Evolutionary conservation across 306 rosid species (phyloP), one percentile per base, ranked within the genome.

Genomic region (apple (Malus domestica)): DNA sequence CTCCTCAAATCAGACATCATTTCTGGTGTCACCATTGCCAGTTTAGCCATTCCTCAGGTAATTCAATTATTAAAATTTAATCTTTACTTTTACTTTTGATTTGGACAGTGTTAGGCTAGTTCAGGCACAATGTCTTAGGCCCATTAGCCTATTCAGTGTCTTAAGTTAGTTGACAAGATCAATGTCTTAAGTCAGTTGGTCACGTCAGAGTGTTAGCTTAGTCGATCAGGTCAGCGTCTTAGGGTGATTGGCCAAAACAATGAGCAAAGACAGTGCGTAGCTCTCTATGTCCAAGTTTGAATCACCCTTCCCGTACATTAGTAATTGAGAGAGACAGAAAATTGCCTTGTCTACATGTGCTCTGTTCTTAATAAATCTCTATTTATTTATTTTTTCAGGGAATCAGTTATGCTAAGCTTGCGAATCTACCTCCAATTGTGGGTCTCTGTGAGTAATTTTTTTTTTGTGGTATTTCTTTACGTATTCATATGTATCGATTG

Each of bases 41-140:
- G 97, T 79, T 85, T 95, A 62, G 97, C 99, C 86, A 95, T 95
- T 59, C 99, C 99, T 6, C 98, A 93, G 98, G 98, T 91, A 29
- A 3, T 51, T 51, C 55, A 16, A 5, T 51, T 5, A 4, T 51
- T 51, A 4, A 0, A 18, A 33, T 3, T 54, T 68, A 13, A 9
- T 18, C 9, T 35, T 8, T 16, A 1, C 32, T 14, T 30, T 54
- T 20, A 18, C 16, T 25, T 79, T 38, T 51, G 20, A 51, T 15
- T 51, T 49, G 29, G 29, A 27, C 3, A 51, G 45, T 9, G 45
- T 49, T 49, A 51, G 6, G 55, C 8, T 2, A 6, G 55, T 51
- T 51, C 8, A 6, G 55, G 54, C 18, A 15, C 20, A 5, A 2
- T 16, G 2, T 0, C 6, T 14, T 1, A 49, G 55, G 55, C 20